phyloP scores from a whole-genome alignment of 2,329 filamentous ascomycete genomes.

The Diaporthe capsici region DNA sequence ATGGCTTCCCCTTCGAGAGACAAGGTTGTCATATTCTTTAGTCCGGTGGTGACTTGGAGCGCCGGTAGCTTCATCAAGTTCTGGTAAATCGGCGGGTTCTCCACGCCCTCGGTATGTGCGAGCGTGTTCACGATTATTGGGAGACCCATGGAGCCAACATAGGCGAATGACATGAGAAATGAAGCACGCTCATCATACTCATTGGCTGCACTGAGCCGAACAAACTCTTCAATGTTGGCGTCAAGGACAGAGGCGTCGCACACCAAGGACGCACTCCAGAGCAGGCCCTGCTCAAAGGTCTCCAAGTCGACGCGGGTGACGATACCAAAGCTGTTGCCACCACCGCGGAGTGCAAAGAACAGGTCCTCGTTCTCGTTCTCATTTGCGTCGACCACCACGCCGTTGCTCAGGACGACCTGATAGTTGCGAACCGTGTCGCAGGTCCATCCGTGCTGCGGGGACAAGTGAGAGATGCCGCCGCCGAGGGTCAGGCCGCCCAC shows the following conservation, averaged over 20 bases:
- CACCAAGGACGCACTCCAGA: not conserved
- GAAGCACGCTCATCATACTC: not conserved
- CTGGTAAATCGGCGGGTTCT: not conserved
- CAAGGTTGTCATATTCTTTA: slow-evolving; percentile 10
- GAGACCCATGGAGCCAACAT: not conserved
- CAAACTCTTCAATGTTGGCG: not conserved
- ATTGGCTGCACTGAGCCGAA: not conserved
- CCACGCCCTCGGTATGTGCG: not conserved
- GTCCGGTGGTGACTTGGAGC: not conserved
- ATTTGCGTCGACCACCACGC: not conserved
- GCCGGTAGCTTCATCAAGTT: not conserved
- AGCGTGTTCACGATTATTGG: not conserved
- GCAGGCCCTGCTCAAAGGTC: slow-evolving; percentile 39
- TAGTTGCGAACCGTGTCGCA: not conserved
- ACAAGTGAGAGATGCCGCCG: slow-evolving; percentile 31
- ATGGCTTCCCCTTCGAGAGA: not conserved
- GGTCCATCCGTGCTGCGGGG: slow-evolving; percentile 13
- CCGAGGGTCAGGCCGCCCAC: slow-evolving; percentile 40
- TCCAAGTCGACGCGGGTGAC: slow-evolving; percentile 42
- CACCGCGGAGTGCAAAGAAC: slow-evolving; percentile 7
- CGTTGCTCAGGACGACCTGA: slow-evolving; percentile 11
- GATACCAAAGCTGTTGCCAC: slow-evolving; percentile 44
- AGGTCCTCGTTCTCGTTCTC: not conserved
- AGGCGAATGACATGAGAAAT: slow-evolving; percentile 1
- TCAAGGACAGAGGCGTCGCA: not conserved